These are phyloP conservation scores for Mycosphaerella arachidis DNA, from an alignment of 2,329 filamentous ascomycete species.

Conservation along the genomic window DNA sequence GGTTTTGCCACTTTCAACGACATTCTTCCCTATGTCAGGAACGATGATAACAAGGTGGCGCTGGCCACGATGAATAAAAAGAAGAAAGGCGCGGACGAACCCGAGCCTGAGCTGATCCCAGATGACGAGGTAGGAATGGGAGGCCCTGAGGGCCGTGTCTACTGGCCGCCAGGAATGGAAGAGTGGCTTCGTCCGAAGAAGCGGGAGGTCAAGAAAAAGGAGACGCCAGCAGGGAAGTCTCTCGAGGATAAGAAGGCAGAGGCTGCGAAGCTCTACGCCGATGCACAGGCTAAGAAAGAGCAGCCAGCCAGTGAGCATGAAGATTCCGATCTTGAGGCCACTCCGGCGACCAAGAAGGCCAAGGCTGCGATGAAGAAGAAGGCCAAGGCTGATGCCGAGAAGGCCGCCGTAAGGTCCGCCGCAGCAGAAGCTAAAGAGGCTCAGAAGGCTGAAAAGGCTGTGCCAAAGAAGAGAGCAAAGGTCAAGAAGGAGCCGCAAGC, in stretches of 20 bases:
- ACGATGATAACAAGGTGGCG: constrained; percentile 64
- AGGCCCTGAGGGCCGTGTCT: constrained; percentile 73
- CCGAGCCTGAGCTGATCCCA: constrained; percentile 43
- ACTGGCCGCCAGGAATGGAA: constrained; percentile 87
- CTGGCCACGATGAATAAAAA: constrained; percentile 38
- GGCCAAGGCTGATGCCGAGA: constrained; percentile 20
- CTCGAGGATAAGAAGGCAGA: constrained; percentile 34
- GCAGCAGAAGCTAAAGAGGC: constrained; percentile 12
- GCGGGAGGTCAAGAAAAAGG: constrained; percentile 57
- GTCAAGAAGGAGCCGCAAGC: constrained; percentile 17
- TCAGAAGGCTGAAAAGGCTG: constrained; percentile 6
- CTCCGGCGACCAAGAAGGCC: constrained; percentile 38
- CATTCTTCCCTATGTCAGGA: constrained; percentile 69
- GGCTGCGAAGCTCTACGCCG: constrained; percentile 25
- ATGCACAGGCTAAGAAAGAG: constrained; percentile 24
- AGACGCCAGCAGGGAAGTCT: constrained; percentile 34
- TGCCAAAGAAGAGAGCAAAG: constrained; percentile 6
- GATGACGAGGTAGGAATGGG: constrained; percentile 80
- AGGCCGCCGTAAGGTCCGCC: constrained; percentile 19
- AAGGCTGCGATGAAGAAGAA: constrained; percentile 34
- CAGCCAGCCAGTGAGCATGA: constrained; percentile 23
- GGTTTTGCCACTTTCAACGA: constrained; percentile 73
- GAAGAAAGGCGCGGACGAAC: constrained; percentile 36
- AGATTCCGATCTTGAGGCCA: constrained; percentile 33
- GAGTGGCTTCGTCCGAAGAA: constrained; percentile 84